Percentiles rank a stretch among this genome's conserved stretches.
These are phyloP conservation scores for Acacia melanoxylon DNA, from an alignment of 306 rosid species.

Conservation along the genomic window DNA sequence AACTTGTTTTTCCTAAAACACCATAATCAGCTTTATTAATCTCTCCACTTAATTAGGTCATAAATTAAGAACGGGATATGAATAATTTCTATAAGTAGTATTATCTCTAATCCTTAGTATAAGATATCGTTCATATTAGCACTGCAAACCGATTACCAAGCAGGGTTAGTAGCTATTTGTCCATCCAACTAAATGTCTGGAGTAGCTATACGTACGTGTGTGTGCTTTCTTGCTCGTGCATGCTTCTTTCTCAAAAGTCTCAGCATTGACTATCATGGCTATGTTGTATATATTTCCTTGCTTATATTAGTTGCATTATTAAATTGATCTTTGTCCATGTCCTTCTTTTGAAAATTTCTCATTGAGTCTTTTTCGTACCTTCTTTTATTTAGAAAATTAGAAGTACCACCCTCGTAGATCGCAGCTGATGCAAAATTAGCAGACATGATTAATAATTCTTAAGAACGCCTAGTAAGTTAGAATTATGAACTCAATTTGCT, in stretches of 20 bases:
- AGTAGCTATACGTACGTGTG: background rate
- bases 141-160: no score
- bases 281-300: background rate
- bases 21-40: no score
- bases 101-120: no score
- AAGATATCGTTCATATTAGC: no score
- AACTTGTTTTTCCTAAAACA: no score
- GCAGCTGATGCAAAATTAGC: background rate
- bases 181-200: background rate
- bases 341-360: background rate
- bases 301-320: background rate
- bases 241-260: slow-evolving; percentile 20
- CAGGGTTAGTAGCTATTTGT: background rate
- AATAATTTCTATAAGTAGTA: no score
- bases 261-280: background rate
- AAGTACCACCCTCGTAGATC: background rate
- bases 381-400: background rate
- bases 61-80: no score
- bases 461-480: background rate
- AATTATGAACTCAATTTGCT: background rate
- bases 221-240: background rate
- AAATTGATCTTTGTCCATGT: background rate
- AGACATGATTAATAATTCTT: background rate
- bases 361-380: background rate
- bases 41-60: no score